Base-by-base conservation (phyloP, 306 rosid genomes). In the Vigna reflexopilosa region DNA sequence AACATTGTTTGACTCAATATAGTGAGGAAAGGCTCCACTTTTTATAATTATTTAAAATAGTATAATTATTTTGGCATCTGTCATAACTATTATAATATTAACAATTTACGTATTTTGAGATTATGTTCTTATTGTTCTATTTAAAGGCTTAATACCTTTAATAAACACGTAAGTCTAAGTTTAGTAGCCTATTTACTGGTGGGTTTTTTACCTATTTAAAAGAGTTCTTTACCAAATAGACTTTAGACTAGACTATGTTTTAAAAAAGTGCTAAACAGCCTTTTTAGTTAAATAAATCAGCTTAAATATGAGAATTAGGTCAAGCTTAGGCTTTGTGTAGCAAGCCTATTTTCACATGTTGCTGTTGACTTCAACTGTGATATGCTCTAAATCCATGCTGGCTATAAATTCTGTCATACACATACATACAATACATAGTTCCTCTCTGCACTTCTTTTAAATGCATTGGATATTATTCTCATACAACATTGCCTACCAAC, bases 361-460 rank as follows among this genome's bases (percentile, higher is more conserved):
- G 36, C 7, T 42, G 52, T 22, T 52, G 61, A 30, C 42, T 47
- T 48, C 61, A 32, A 47, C 6, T 57, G 19, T 30, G 70, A 75
- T 34, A 45, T 67, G 66, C 56, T 80, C 19, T 59, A 32, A 63
- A 73, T 65, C 47, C 42, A 1, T 45, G 61, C 24, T 30, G 15
- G n/a, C 5, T 34, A 12, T 68, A 58, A 40, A 47, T 19, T 36
- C 70, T 26, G 20, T 62, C 71, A 47, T 47, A 2, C 26, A 38
- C 16, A 26, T 26, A 26, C 28, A 26, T 26, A 26, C 3, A 26
- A 57, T 17, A 58, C 47, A 26, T 8, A 6, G 47, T 11, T 45
- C 48, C 61, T 9, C 34, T 40, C 10, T 45, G 48, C 47, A 26
- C 3, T 2, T 26, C 38, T 59, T 34, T 40, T 77, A 77, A 66